Evolutionary conservation across 2,329 filamentous ascomycete genomes (phyloP), one percentile per base, ranked within the genome.

Genomic region (Botrytis elliptica): DNA sequence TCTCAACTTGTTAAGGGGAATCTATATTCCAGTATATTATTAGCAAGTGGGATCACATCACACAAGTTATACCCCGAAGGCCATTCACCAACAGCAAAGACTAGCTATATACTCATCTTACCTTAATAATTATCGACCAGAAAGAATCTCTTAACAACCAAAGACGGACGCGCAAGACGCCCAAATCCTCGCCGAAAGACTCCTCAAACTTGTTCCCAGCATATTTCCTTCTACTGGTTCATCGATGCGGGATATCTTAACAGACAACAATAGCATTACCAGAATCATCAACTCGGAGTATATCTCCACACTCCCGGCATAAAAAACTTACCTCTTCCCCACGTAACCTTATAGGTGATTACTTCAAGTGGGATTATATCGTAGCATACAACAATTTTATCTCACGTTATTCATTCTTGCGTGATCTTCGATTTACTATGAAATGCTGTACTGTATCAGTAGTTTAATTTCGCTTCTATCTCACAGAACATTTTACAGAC

Each of bases 241-340:
- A 1, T 80, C 78, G 1, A 74, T 80, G 10, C 74, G 79, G 3
- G 85, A 86, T 72, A 83, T 86, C 14, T 75, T 85, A 40, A 81
- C 85, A 1, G 79, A 85, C 70, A 78, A 82, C 0, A 42, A 80
- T 8, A 82, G 82, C 0, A 73, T 85, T 8, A 83, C 82, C 1
- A 84, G 76, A 7, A 67, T 85, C 0, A 63, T 85, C 5, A 83
- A 85, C 75, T 86, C 83, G 83, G 83, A 86, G 72, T 85, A 81
- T 60, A 81, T 84, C 18, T 84, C 82, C 0, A 76, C 82, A 2
- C 42, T 84, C 72, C 84, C 83, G 5, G 2, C 81, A 20, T 86
- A 83, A 84, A 75, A 78, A 63, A 76, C 80, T 3, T 80, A 78
- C 18, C 69, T 78, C 33, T 63, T 80, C 42, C 83, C 84, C 25